Evolutionary conservation across 2,329 filamentous ascomycete genomes (phyloP).

Genomic region (Penicillium sp.): DNA sequence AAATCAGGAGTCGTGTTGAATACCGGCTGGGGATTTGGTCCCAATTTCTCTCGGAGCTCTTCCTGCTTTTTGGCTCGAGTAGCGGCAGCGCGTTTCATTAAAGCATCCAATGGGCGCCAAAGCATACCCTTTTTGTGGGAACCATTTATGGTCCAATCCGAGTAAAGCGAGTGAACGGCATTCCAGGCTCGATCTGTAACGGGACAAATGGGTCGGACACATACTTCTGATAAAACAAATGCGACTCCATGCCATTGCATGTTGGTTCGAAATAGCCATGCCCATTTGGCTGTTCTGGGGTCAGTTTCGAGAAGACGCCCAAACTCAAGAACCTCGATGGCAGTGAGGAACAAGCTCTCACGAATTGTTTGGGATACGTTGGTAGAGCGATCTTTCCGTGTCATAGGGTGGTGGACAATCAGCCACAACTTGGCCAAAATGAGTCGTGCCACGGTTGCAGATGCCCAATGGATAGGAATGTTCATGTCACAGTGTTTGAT

Average conservation of each 20-base stretch:
- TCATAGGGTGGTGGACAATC: constrained; percentile 71
- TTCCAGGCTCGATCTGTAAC: constrained; percentile 62
- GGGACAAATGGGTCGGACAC: constrained; percentile 56
- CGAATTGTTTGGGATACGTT: constrained; percentile 62
- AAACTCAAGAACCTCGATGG: constrained; percentile 73
- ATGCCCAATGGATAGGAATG: constrained; percentile 64
- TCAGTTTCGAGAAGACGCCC: constrained; percentile 65
- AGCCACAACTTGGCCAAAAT: constrained; percentile 78
- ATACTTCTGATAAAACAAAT: constrained; percentile 61
- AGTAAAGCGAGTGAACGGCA: constrained; percentile 52
- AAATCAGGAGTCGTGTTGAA: constrained; percentile 3
- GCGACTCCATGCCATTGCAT: constrained; percentile 66
- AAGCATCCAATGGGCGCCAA: constrained; percentile 62
- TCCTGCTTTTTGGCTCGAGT: constrained; percentile 52
- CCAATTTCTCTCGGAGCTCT: constrained; percentile 25
- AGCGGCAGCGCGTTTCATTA: constrained; percentile 59
- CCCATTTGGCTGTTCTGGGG: constrained; percentile 60
- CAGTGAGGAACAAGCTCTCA: constrained; percentile 68
- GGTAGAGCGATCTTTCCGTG: constrained; percentile 56
- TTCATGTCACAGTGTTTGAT: constrained; percentile 53
- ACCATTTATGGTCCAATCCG: constrained; percentile 34
- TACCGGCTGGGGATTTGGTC: constrained; percentile 6
- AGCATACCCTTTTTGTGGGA: constrained; percentile 56
- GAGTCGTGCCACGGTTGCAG: constrained; percentile 66
- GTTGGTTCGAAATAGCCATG: constrained; percentile 64